Evolutionary conservation across 1,284 basidiomycete species (phyloP).

Genomic region (Ceratorhiza oryzae-sativae): DNA sequence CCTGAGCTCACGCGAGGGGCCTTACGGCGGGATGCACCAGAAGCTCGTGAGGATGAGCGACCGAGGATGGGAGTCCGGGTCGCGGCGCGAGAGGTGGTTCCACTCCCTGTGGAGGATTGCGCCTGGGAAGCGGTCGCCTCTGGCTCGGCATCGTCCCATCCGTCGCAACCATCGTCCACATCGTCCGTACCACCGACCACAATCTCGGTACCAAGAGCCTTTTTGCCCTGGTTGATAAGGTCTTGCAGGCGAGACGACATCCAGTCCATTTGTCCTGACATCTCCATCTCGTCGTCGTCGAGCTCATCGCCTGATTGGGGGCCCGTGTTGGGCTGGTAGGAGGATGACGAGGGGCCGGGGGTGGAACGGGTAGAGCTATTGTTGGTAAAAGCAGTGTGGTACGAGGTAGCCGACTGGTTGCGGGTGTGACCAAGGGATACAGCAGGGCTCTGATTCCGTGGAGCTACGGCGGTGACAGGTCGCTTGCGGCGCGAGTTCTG

Average conservation of each 20-base stretch:
- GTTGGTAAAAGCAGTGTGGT: slow-evolving; percentile 24
- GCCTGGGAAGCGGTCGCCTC: slow-evolving; percentile 1
- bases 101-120: neutral
- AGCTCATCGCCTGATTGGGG: slow-evolving; percentile 45
- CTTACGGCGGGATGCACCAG: neutral
- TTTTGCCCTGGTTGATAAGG: slow-evolving; percentile 42
- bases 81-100: neutral
- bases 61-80: neutral
- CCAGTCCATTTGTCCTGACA: slow-evolving; percentile 43
- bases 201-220: slow-evolving; percentile 42
- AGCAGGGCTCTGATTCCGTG: slow-evolving; percentile 23
- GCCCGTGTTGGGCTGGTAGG: neutral
- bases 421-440: slow-evolving; percentile 6
- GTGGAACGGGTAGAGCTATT: slow-evolving; percentile 35
- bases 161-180: slow-evolving; percentile 42
- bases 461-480: slow-evolving; percentile 11
- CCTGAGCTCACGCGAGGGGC: neutral
- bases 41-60: slow-evolving; percentile 23
- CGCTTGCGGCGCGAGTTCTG: slow-evolving; percentile 27
- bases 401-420: slow-evolving; percentile 10
- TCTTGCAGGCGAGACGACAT: slow-evolving; percentile 42
- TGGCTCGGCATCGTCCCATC: slow-evolving; percentile 42
- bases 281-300: slow-evolving; percentile 53
- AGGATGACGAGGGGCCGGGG: slow-evolving; percentile 14
- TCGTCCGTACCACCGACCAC: slow-evolving; percentile 37